A percentile compares a stretch with the other conserved stretches of the same genome.
These are phyloP conservation scores for Dendrobium nobile DNA, from an alignment of 106 monocot species.

Conservation along the genomic window DNA sequence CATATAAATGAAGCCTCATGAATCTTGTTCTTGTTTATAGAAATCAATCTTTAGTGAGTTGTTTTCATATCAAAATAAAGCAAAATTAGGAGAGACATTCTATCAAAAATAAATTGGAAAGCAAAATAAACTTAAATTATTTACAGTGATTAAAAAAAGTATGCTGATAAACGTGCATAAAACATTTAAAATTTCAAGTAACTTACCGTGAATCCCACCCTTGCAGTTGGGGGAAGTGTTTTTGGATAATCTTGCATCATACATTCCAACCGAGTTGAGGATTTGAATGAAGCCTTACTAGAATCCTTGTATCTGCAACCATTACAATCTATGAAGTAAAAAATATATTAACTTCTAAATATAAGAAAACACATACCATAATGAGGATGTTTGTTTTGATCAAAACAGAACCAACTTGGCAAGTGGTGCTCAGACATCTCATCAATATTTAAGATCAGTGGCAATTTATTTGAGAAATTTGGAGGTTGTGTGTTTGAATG, in stretches of 20 bases:
- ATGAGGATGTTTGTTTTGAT: not conserved
- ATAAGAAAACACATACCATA: not conserved
- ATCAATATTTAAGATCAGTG: not conserved
- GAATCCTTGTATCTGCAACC: slow-evolving; percentile 78
- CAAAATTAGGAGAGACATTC: not conserved
- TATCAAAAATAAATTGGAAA: not conserved
- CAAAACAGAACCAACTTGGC: not conserved
- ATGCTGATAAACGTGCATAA: not conserved
- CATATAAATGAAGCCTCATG: too few relatives aligned
- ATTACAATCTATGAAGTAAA: not conserved
- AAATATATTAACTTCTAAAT: not conserved
- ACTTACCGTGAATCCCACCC: slow-evolving; percentile 92
- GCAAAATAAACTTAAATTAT: not conserved
- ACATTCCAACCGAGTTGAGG: slow-evolving; percentile 89
- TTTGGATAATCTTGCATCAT: slow-evolving; percentile 99
- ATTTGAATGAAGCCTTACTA: slow-evolving; percentile 81
- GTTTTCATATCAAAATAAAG: not conserved
- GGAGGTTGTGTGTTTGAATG: not conserved
- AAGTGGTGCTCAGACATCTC: too few relatives aligned
- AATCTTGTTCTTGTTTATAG: too few relatives aligned
- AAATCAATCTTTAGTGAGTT: too few relatives aligned
- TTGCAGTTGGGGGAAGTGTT: slow-evolving; percentile 77
- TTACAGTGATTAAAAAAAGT: not conserved
- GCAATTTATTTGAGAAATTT: not conserved
- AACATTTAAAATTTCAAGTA: not conserved